Evolutionary conservation across 2,329 filamentous ascomycete species (phyloP), one percentile per base, ranked within the genome.

Genomic region (Fusarium mangiferae): DNA sequence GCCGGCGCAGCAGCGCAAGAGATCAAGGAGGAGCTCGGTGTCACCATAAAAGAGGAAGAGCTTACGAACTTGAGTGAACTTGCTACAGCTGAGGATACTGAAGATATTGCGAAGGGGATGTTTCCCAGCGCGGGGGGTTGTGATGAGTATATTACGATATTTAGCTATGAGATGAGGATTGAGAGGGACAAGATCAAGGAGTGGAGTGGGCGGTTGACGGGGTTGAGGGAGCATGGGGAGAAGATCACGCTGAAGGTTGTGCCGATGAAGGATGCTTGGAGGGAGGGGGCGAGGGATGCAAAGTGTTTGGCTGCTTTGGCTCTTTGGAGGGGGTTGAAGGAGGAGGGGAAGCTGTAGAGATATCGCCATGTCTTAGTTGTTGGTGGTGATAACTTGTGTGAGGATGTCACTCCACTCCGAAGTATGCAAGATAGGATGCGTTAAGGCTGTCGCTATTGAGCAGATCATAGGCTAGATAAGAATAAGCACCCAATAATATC

Each of bases 191-290:
- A 87, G 78, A 79, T 92, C 58, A 78, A 81, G 20, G 85, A 88
- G 62, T 91, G 88, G 89, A 86, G 83, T 39, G 90, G 89, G 5
- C 86, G 85, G 58, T 78, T 90, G 57, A 91, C 89, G 28, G 90
- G 90, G 0, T 75, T 91, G 75, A 83, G 89, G 57, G 85, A 87
- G 11, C 77, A 90, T 14, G 89, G 89, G 5, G 90, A 92, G 82
- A 90, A 85, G 82, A 91, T 91, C 71, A 90, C 88, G 17, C 80
- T 91, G 63, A 90, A 88, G 80, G 78, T 91, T 35, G 87, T 91
- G 18, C 85, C 81, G 49, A 83, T 91, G 82, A 82, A 83, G 73
- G 84, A 91, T 72, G 81, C 90, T 14, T 91, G 89, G 90, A 84
- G 80, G 70, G 88, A 87, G 75, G 90, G 87, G 2, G 86, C 84